Evolutionary conservation across 2,329 filamentous ascomycete species (phyloP).

Genomic region (Aspergillus sp.): DNA sequence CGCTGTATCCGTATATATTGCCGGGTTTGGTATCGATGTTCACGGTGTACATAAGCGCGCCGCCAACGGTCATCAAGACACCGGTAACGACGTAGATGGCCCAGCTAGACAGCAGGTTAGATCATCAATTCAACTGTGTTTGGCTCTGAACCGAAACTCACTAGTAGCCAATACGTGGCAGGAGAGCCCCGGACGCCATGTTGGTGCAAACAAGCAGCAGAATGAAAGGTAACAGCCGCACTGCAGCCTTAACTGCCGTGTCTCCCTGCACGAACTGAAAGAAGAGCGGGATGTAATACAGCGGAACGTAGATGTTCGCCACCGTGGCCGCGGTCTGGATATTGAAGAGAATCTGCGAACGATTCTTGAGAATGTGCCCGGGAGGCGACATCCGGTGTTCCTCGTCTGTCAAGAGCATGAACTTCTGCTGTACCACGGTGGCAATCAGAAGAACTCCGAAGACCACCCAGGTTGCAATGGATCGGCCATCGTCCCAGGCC

Average conservation of each 20-base stretch:
- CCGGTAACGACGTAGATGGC: background rate
- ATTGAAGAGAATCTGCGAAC: constrained; percentile 34
- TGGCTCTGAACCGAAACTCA: background rate
- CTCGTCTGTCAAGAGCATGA: background rate
- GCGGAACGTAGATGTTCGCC: background rate
- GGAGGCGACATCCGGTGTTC: background rate
- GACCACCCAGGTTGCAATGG: background rate
- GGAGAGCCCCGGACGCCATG: background rate
- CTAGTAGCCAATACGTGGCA: background rate
- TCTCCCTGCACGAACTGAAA: constrained; percentile 54
- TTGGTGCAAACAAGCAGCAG: constrained; percentile 15
- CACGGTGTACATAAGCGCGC: background rate
- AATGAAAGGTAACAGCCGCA: constrained; percentile 33
- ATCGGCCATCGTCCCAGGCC: background rate
- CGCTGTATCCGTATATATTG: background rate
- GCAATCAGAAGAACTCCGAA: background rate
- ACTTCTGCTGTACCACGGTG: background rate
- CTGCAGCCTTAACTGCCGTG: constrained; percentile 15
- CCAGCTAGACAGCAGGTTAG: background rate
- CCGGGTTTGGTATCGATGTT: background rate
- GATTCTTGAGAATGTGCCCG: constrained; percentile 39
- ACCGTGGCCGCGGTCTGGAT: constrained; percentile 23
- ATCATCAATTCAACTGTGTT: background rate
- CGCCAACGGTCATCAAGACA: background rate
- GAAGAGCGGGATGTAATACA: constrained; percentile 55